phyloP scores from a whole-genome alignment of 495 filamentous ascomycete genomes.

The Amorphotheca resinae region DNA sequence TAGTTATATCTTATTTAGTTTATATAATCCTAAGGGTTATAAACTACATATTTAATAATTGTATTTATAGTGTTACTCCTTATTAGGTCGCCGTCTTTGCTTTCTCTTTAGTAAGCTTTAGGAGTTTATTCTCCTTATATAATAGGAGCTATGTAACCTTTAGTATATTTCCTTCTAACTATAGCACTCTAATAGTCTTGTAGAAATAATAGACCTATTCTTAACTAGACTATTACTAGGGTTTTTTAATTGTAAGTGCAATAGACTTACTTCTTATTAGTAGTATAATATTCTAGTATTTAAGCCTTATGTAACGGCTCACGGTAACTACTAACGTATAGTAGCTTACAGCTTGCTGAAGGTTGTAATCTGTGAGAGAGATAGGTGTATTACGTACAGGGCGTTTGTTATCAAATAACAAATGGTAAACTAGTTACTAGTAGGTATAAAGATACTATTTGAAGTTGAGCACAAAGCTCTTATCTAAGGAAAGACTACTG shows the following conservation, averaged over 20 bases:
- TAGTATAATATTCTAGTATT: neutral
- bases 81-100: constrained; percentile 5
- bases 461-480: no score
- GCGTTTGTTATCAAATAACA: no score
- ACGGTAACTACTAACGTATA: no score
- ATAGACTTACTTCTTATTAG: neutral
- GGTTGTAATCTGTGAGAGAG: no score
- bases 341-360: no score
- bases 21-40: neutral
- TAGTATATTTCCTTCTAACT: neutral
- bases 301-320: no score
- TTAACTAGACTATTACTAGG: neutral
- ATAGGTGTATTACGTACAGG: no score
- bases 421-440: no score
- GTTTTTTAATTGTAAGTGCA: neutral
- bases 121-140: neutral
- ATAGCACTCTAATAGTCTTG: neutral
- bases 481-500: no score
- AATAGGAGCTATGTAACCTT: neutral
- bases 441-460: no score
- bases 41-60: neutral
- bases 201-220: neutral
- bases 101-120: constrained; percentile 1
- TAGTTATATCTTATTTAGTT: neutral
- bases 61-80: neutral